Evolutionary conservation across 2,329 filamentous ascomycete genomes (phyloP), one percentile per base, ranked within the genome.

Genomic region (Pyrenophora teres): DNA sequence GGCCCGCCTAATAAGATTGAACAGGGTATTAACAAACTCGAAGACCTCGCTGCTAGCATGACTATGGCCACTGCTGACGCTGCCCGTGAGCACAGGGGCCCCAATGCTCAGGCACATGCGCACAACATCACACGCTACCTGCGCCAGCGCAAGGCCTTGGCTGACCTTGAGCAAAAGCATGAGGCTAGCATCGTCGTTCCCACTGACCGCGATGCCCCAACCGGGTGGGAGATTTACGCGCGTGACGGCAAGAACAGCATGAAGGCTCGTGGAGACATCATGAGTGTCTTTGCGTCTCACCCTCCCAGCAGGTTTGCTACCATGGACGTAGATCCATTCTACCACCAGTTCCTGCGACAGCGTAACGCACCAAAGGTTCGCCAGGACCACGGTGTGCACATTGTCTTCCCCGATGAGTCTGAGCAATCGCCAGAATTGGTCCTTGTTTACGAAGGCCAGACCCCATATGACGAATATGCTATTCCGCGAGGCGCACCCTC

Each of bases 71-170:
- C 87, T 69, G 85, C 96, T 57, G 92, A 97, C 68, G 84, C 96
- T 62, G 86, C 88, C 27, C 85, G 87, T 43, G 88, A 92, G 72
- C 90, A 96, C 73, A 87, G 88, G 13, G 85, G 88, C 27, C 81
- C 82, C 48, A 89, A 90, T 44, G 85, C 89, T 9, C 85, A 89
- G 47, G 80, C 82, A 7, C 93, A 99, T 70, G 93, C 92, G 10
- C 87, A 88, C 54, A 89, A 93, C 63, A 80, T 99, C 50, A 94
- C 92, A 1, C 87, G 90, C 47, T 99, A 99, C 74, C 81, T 97
- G 44, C 87, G 87, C 49, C 85, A 94, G 66, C 88, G 90, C 39
- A 84, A 86, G 63, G 89, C 93, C 62, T 87, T 97, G 64, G 85
- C 90, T 63, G 86, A 91, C 44, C 81, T 99, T 12, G 92, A 97